Conservation (phyloP, 495 filamentous ascomycete species). For the Penicillium lagena region DNA sequence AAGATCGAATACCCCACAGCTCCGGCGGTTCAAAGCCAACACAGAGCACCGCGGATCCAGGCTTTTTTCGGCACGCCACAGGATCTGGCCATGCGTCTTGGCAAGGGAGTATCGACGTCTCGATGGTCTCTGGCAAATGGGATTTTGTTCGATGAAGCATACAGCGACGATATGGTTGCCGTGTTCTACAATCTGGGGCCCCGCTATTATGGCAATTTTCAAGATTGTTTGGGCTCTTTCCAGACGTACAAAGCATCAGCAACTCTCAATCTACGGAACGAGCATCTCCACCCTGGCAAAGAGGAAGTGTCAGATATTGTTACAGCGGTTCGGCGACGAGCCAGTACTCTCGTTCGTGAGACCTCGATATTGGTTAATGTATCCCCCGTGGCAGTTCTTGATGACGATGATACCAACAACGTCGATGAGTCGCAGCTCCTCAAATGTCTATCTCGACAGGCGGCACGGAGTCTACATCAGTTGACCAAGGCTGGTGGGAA, state of each 20-base stretch:
- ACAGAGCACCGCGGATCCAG: slow-evolving; percentile 61
- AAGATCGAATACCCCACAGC: slow-evolving; percentile 77
- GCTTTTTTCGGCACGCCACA: slow-evolving; percentile 91
- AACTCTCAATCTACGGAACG: slow-evolving; percentile 81
- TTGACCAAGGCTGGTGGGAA: slow-evolving; percentile 67
- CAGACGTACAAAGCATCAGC: slow-evolving; percentile 97
- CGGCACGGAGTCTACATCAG: slow-evolving; percentile 65
- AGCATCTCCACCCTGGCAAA: slow-evolving; percentile 83
- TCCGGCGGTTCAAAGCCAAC: slow-evolving; percentile 47
- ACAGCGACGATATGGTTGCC: slow-evolving; percentile 87
- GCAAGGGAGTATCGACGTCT: slow-evolving; percentile 66
- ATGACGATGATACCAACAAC: slow-evolving; percentile 61
- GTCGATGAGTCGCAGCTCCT: slow-evolving; percentile 69
- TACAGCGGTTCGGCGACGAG: slow-evolving; percentile 75
- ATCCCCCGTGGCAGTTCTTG: slow-evolving; percentile 68
- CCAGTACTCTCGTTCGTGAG: slow-evolving; percentile 74
- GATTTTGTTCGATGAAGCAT: slow-evolving; percentile 78
- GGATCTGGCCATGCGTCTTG: slow-evolving; percentile 77
- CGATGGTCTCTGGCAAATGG: slow-evolving; percentile 85
- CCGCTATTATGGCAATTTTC: slow-evolving; percentile 90
- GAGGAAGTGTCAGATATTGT: slow-evolving; percentile 91
- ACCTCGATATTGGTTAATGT: slow-evolving; percentile 78
- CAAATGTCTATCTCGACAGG: slow-evolving; percentile 67
- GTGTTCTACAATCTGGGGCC: slow-evolving; percentile 86
- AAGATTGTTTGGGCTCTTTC: slow-evolving; percentile 92